Percentiles rank a stretch among this genome's conserved stretches.
Evolutionary conservation across 2,329 filamentous ascomycete genomes (phyloP).

Genomic region (Ophiostoma novo-ulmi): DNA sequence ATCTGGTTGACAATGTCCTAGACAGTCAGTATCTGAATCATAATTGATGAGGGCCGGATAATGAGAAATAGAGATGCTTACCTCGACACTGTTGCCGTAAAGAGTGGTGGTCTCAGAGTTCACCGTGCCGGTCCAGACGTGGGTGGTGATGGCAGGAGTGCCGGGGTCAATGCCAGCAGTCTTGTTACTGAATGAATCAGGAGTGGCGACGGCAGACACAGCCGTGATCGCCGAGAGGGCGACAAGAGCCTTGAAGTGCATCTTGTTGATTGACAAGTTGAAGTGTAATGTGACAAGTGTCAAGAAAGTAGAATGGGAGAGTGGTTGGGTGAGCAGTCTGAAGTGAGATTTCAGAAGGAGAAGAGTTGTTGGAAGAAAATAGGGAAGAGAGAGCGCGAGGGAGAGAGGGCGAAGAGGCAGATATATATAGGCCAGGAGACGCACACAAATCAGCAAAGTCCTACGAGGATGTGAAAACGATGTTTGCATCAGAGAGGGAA

Average conservation of each 20-base stretch:
- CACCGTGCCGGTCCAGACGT: slow-evolving; percentile 14
- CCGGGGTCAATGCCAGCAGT: background rate
- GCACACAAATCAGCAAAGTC: background rate
- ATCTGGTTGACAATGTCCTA: slow-evolving; percentile 18
- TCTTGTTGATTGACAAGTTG: background rate
- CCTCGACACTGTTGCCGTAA: slow-evolving; percentile 15
- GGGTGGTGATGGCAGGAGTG: slow-evolving; percentile 6
- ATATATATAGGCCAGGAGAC: background rate
- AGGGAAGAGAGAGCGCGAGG: background rate
- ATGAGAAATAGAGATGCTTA: background rate
- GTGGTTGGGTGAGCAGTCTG: background rate
- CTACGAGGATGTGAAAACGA: background rate
- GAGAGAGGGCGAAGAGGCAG: background rate
- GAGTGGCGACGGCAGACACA: background rate
- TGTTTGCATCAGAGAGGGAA: background rate
- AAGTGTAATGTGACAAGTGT: background rate
- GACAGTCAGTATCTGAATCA: background rate
- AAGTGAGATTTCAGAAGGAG: background rate
- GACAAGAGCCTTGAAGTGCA: background rate
- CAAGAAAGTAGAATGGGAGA: too few relatives aligned
- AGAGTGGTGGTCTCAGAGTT: background rate
- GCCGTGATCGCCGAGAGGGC: background rate
- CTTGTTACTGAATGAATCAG: background rate
- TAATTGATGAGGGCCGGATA: background rate
- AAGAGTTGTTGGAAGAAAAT: background rate